Percentiles rank a stretch among this genome's conserved stretches.
Conservation (phyloP, 2,329 filamentous ascomycete genomes). For the Beauveria pseudobassiana region DNA sequence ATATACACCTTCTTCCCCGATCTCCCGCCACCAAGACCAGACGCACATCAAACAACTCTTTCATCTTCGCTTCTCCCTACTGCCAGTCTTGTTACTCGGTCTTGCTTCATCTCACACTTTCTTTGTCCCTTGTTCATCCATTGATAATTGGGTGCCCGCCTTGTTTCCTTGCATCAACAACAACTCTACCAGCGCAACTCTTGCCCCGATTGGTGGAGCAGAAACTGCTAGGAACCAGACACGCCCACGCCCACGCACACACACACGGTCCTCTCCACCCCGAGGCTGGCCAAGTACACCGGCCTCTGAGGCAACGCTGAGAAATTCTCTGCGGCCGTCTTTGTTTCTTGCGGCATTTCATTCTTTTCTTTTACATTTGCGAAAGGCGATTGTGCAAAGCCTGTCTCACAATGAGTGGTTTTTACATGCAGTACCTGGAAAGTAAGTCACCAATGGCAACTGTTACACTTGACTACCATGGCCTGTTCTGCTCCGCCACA, state of each 20-base stretch:
- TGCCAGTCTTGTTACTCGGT: constrained; percentile 8
- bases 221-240: constrained; percentile 2
- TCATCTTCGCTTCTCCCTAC: constrained; percentile 15
- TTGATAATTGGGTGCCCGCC: neutral
- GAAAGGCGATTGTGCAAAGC: neutral
- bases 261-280: neutral
- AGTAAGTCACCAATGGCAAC: constrained; percentile 49
- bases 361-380: constrained; percentile 3
- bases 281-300: constrained; percentile 2
- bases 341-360: neutral
- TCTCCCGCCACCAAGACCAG: constrained; percentile 1
- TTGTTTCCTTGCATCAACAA: neutral
- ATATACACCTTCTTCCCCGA: constrained; percentile 10
- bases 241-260: constrained; percentile 2
- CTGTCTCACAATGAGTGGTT: constrained; percentile 47
- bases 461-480: constrained; percentile 50
- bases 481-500: neutral
- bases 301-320: constrained; percentile 3
- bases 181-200: constrained; percentile 3
- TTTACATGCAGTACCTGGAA: constrained; percentile 66
- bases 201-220: constrained; percentile 10
- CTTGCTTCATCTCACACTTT: constrained; percentile 19
- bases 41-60: constrained; percentile 8
- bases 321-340: constrained; percentile 8
- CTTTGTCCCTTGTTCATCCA: neutral